Conservation (phyloP, 495 filamentous ascomycete species). For the Cudoniella acicularis region DNA sequence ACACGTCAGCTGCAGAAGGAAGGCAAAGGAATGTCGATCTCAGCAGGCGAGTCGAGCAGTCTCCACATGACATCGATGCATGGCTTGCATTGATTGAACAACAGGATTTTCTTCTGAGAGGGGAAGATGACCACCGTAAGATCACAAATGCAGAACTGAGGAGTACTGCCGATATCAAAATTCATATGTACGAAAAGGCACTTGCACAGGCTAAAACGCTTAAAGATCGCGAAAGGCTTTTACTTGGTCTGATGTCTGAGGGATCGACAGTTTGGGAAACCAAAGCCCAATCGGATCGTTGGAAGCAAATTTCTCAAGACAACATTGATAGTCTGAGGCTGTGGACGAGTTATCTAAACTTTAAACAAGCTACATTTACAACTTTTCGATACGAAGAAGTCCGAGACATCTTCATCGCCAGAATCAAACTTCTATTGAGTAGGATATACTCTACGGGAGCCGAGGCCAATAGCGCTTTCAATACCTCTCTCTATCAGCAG, state of each 20-base stretch:
- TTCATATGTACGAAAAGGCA: conserved; percentile 80
- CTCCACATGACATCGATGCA: conserved; percentile 60
- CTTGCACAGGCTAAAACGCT: conserved; percentile 47
- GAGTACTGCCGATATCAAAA: conserved; percentile 70
- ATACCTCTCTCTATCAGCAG: conserved; percentile 40
- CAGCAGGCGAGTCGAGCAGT: conserved; percentile 50
- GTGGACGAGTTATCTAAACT: conserved; percentile 74
- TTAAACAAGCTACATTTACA: conserved; percentile 64
- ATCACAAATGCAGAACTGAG: conserved; percentile 58
- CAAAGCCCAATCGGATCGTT: conserved; percentile 56
- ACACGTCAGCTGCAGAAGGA: conserved; percentile 36
- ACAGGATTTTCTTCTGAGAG: conserved; percentile 62
- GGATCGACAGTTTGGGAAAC: conserved; percentile 69
- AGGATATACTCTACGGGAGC: too few species aligned
- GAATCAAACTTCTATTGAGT: conserved; percentile 46
- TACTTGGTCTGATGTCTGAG: conserved; percentile 67
- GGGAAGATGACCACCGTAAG: conserved; percentile 33
- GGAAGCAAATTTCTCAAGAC: conserved; percentile 56
- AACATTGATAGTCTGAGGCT: conserved; percentile 57
- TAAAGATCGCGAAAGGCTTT: conserved; percentile 48
- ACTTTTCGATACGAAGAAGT: conserved; percentile 67
- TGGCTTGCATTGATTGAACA: conserved; percentile 77
- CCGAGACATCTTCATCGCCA: conserved; percentile 51
- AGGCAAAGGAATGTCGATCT: conserved; percentile 55
- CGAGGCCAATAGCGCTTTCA: conserved; percentile 8